These are phyloP conservation scores for Eimeria maxima DNA, from an alignment of 169 alveolate genomes.

Conservation along the genomic window DNA sequence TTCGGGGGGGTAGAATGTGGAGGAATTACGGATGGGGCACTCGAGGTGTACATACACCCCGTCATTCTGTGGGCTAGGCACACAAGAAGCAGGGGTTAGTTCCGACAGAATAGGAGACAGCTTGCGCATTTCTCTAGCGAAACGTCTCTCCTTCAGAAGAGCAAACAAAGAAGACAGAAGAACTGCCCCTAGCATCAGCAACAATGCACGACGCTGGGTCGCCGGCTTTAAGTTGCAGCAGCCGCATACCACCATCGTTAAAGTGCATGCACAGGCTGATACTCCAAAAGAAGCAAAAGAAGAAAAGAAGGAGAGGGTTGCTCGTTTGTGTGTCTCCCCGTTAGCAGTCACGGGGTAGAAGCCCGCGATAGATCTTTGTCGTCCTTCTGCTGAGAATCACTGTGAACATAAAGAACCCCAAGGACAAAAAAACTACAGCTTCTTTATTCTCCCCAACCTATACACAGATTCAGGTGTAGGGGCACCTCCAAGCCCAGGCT, in stretches of 20 bases:
- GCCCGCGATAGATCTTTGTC: too few relatives aligned
- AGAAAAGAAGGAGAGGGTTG: too few relatives aligned
- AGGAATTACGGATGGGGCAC: slow-evolving; percentile 70
- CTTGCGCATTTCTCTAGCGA: slow-evolving; percentile 60
- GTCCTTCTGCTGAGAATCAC: too few relatives aligned
- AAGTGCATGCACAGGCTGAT: too few relatives aligned
- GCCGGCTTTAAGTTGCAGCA: neutral
- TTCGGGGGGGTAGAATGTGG: slow-evolving; percentile 80
- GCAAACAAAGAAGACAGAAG: neutral
- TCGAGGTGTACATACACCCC: slow-evolving; percentile 73
- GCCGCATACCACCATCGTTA: neutral
- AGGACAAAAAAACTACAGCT: too few relatives aligned
- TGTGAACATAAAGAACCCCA: too few relatives aligned
- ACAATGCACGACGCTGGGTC: neutral
- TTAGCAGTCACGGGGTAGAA: too few relatives aligned
- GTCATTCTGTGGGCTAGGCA: slow-evolving; percentile 74
- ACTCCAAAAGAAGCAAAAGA: too few relatives aligned
- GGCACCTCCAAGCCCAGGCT: too few relatives aligned
- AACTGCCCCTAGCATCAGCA: neutral
- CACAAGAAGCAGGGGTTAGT: slow-evolving; percentile 69
- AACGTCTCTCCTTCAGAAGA: slow-evolving; percentile 23
- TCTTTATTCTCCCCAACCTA: too few relatives aligned
- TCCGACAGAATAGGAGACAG: slow-evolving; percentile 40
- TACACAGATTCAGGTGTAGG: too few relatives aligned
- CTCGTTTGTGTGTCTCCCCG: too few relatives aligned